Evolutionary conservation across 1,284 basidiomycete genomes (phyloP).

Genomic region (Sporisorium exsertum): DNA sequence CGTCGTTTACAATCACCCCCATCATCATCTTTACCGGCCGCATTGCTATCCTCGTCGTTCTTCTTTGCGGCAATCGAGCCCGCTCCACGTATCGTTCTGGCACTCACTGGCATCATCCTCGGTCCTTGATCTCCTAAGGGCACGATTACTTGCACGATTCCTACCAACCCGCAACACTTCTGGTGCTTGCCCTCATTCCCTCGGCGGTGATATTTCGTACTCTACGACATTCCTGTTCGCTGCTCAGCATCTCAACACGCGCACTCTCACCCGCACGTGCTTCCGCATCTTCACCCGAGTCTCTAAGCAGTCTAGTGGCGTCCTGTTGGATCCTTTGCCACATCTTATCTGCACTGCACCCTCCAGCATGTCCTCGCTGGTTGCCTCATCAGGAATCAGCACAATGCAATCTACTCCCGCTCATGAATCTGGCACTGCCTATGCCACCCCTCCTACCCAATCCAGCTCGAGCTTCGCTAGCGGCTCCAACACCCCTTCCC

Average conservation of each 20-base stretch:
- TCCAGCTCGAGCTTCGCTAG: slow-evolving; percentile 45
- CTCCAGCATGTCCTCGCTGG: slow-evolving; percentile 35
- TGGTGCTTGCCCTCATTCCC: background rate
- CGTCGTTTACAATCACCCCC: background rate
- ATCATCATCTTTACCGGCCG: background rate
- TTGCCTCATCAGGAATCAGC: slow-evolving; percentile 29
- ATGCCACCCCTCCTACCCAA: slow-evolving; percentile 41
- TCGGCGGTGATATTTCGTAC: background rate
- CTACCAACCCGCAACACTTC: background rate
- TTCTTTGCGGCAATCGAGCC: background rate
- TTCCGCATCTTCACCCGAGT: background rate
- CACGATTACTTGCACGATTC: background rate
- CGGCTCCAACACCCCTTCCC: slow-evolving; percentile 43
- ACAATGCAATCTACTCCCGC: slow-evolving; percentile 38
- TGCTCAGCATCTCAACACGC: background rate
- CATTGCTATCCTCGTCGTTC: background rate
- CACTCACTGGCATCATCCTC: background rate
- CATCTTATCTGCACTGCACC: background rate
- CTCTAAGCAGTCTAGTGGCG: background rate
- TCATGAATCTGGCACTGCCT: slow-evolving; percentile 37
- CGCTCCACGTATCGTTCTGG: background rate
- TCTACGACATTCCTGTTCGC: background rate
- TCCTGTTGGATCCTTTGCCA: background rate
- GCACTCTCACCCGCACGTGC: background rate
- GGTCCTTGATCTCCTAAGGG: background rate